Conservation (phyloP, 495 filamentous ascomycete genomes). For the Cercophora newfieldiana region DNA sequence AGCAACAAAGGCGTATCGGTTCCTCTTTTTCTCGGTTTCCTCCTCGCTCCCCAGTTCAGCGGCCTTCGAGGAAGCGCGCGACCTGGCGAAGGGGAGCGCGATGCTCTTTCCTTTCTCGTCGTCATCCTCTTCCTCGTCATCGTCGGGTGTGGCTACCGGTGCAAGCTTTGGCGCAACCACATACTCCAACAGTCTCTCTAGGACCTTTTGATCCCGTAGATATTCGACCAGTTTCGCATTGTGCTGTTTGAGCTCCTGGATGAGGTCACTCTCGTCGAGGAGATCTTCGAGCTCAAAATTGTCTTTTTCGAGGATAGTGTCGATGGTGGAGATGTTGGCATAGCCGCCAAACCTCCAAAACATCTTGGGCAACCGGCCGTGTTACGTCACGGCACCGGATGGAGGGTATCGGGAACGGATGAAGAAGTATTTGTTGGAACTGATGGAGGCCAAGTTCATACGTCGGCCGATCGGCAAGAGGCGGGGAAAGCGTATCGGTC, state of each 20-base stretch:
- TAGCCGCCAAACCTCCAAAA: slow-evolving; percentile 99
- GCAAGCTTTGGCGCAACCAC: slow-evolving; percentile 74
- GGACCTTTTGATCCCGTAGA: slow-evolving; percentile 80
- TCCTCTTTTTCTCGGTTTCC: slow-evolving; percentile 78
- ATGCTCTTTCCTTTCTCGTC: slow-evolving; percentile 53
- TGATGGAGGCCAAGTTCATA: slow-evolving; percentile 16
- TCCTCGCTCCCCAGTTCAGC: slow-evolving; percentile 54
- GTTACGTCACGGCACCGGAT: slow-evolving; percentile 45
- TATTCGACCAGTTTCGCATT: slow-evolving; percentile 98
- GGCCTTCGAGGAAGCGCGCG: slow-evolving; percentile 40
- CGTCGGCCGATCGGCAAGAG: slow-evolving; percentile 11
- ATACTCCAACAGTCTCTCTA: slow-evolving; percentile 87
- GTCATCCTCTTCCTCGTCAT: slow-evolving; percentile 59
- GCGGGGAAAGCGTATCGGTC: background rate
- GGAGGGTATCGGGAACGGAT: slow-evolving; percentile 12
- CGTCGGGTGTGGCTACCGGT: slow-evolving; percentile 59
- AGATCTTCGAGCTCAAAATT: slow-evolving; percentile 94
- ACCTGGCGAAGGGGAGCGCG: slow-evolving; percentile 49
- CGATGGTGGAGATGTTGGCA: slow-evolving; percentile 93
- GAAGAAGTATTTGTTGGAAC: background rate
- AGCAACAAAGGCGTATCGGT: slow-evolving; percentile 87
- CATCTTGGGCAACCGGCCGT: slow-evolving; percentile 61
- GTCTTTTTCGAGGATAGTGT: slow-evolving; percentile 92
- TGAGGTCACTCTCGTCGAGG: slow-evolving; percentile 90
- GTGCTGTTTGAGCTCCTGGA: slow-evolving; percentile 96